Conservation (phyloP, 2,329 filamentous ascomycete genomes). For the Penicillium sp. region DNA sequence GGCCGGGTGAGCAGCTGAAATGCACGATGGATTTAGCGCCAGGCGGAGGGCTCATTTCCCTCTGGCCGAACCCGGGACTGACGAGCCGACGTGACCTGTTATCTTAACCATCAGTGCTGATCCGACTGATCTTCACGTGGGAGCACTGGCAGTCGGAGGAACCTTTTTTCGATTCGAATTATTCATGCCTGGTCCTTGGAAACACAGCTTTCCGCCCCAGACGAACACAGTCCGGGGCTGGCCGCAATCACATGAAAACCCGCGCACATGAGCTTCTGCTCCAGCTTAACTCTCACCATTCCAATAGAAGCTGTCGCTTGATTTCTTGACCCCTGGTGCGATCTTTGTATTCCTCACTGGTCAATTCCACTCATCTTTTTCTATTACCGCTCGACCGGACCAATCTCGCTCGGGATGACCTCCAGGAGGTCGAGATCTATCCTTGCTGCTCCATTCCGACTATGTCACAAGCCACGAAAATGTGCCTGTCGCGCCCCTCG, state of each 20-base stretch:
- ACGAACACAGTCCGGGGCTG: background rate
- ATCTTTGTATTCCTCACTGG: too few relatives aligned
- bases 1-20: background rate
- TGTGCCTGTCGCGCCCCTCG: background rate
- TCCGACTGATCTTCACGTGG: background rate
- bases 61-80: background rate
- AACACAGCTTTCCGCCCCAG: too few relatives aligned
- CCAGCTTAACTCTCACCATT: background rate
- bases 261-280: background rate
- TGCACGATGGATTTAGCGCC: slow-evolving; percentile 8
- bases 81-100: background rate
- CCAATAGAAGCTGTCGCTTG: background rate
- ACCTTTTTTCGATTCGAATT: too few relatives aligned
- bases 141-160: background rate
- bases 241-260: background rate
- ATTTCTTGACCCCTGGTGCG: too few relatives aligned
- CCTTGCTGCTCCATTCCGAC: background rate
- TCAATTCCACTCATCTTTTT: too few relatives aligned
- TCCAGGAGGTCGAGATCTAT: background rate
- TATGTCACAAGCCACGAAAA: background rate
- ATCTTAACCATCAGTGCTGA: background rate
- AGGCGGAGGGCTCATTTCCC: background rate
- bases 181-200: too few relatives aligned
- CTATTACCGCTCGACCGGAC: too few relatives aligned
- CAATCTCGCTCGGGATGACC: background rate